phyloP scores from a whole-genome alignment of 768 basidiomycete species.

The Suillus brevipes region DNA sequence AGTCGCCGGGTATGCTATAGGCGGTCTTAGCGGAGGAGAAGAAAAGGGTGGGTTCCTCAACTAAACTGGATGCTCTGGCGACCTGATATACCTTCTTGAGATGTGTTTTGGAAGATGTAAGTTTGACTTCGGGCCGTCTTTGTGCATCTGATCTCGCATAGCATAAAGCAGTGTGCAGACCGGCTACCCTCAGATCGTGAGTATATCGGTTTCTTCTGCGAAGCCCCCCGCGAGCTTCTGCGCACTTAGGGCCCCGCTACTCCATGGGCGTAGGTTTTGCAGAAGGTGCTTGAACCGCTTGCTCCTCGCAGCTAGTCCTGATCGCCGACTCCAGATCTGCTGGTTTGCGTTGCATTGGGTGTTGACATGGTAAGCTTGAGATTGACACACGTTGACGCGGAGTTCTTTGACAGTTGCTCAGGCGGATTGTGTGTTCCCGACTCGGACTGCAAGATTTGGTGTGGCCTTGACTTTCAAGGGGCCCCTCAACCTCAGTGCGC shows the following conservation, averaged over 20 bases:
- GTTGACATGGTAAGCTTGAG: conserved; percentile 74
- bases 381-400: not conserved
- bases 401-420: conserved; percentile 27
- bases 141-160: conserved; percentile 30
- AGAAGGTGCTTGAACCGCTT: conserved; percentile 55
- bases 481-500: conserved; percentile 76
- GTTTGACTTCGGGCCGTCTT: conserved; percentile 21
- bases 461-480: conserved; percentile 83
- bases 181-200: conserved; percentile 76
- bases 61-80: conserved; percentile 10
- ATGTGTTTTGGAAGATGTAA: conserved; percentile 84
- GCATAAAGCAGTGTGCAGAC: conserved; percentile 81
- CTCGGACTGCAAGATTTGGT: conserved; percentile 88
- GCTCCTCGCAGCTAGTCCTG: not conserved
- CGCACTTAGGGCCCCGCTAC: conserved; percentile 72
- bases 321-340: conserved; percentile 53
- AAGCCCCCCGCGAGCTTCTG: conserved; percentile 6
- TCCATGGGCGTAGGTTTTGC: conserved; percentile 93
- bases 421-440: conserved; percentile 95
- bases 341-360: conserved; percentile 90
- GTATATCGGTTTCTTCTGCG: conserved; percentile 23
- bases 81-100: conserved; percentile 37
- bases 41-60: conserved; percentile 64
- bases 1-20: conserved; percentile 92
- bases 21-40: conserved; percentile 89